Base-by-base conservation (phyloP, 805 yeast genomes). In the Yarrowia bubula region DNA sequence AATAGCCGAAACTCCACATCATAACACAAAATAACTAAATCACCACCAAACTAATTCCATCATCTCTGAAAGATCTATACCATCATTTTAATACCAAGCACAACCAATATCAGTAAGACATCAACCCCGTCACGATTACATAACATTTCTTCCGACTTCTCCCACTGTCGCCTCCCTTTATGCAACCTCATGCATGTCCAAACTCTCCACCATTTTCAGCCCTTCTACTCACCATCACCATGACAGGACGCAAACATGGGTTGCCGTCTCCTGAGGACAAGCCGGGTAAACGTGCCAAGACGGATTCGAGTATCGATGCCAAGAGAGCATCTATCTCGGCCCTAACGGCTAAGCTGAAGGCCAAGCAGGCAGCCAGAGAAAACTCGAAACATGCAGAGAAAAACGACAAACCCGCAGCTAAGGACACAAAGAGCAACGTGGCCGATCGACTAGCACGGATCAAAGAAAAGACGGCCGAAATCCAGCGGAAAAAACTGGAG, bases 221-320 rank as follows among this genome's bases (percentile, higher is more conserved):
- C 9, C 22, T 14, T 14, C 11, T 4, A 37, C 18, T 8, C 33
- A 53, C 42, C 28, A 22, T 39, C 48, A 32, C 11, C 64, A 58
- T 58, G 64, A 43, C 51, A 11, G 64, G 64, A 28, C 51, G 64
- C 32, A 58, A 58, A 43, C 64, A 58, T 13, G 51, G 64, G n/a
- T 11, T 58, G 31, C 15, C 28, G 28, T 22, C 28, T 22, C 28
- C n/a, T n/a, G 47, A 39, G 33, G 37, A 28, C 11, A 55, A 55
- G 46, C 28, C 61, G 9, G 61, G 31, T 2, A 55, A 55, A 14
- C 61, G 61, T 7, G 47, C 61, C 4, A 39, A 41, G 15, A 55
- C 61, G n/a, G 61, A 55, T 47, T n/a, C 47, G 28, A 39, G 47
- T 41, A 55, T 55, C 11, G 61, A 55, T 22, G 47, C 61, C 17